phyloP scores from a whole-genome alignment of 1,284 basidiomycete genomes.

The Lentinula novae-zelandiae region DNA sequence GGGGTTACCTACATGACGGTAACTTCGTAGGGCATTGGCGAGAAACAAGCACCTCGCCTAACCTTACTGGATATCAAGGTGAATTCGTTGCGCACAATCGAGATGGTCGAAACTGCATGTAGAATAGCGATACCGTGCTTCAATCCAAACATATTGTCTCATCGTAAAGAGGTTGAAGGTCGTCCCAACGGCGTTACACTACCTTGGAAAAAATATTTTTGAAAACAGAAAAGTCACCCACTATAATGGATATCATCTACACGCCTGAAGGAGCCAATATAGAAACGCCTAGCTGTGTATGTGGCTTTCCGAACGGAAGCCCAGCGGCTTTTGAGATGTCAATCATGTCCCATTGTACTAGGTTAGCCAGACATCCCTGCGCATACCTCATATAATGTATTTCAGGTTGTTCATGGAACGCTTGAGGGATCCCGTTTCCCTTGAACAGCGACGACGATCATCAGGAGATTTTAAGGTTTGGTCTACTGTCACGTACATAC shows the following conservation, averaged over 20 bases:
- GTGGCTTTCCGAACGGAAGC: neutral
- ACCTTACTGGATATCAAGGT: conserved; percentile 39
- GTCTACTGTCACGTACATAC: neutral
- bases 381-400: neutral
- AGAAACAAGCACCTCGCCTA: conserved; percentile 35
- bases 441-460: neutral
- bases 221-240: neutral
- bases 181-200: neutral
- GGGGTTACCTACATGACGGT: conserved; percentile 43
- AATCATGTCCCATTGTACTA: neutral
- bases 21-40: conserved; percentile 52
- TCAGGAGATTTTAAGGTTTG: conserved; percentile 1
- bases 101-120: neutral
- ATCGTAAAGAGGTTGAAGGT: neutral
- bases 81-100: conserved; percentile 29
- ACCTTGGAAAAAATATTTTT: neutral
- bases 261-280: no score
- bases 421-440: neutral
- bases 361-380: neutral
- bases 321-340: neutral
- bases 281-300: neutral
- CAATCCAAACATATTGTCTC: neutral
- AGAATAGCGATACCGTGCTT: neutral
- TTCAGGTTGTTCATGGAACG: neutral
- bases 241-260: no score